These are phyloP conservation scores for Leccinum broughii DNA, from an alignment of 768 basidiomycete genomes.

Conservation along the genomic window DNA sequence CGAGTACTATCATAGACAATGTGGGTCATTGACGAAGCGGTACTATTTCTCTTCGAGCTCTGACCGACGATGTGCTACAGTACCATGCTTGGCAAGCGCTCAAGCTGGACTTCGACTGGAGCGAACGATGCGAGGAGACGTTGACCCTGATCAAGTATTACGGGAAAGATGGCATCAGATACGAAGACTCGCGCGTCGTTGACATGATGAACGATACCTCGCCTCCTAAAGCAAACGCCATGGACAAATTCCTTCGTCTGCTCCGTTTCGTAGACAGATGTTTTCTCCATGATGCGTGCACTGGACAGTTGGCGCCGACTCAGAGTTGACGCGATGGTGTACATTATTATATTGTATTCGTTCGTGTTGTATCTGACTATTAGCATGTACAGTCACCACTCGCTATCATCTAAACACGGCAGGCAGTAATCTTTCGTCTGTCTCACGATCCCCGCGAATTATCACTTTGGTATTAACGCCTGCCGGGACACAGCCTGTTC, in stretches of 20 bases:
- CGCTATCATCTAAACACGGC: constrained; percentile 16
- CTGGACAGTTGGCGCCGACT: background rate
- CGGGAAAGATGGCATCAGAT: constrained; percentile 52
- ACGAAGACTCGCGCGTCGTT: constrained; percentile 49
- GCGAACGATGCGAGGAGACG: constrained; percentile 50
- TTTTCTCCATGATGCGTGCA: constrained; percentile 32
- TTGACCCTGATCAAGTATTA: constrained; percentile 53
- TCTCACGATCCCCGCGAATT: constrained; percentile 47
- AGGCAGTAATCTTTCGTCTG: constrained; percentile 36
- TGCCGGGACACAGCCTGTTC: constrained; percentile 67
- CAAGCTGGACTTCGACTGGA: constrained; percentile 43
- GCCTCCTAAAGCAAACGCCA: constrained; percentile 45
- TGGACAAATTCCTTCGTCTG: constrained; percentile 47
- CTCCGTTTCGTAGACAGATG: constrained; percentile 49
- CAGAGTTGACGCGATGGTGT: constrained; percentile 6
- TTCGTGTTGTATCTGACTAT: background rate
- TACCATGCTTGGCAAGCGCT: constrained; percentile 56
- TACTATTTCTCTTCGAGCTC: background rate
- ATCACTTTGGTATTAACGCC: constrained; percentile 70
- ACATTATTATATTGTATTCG: constrained; percentile 3
- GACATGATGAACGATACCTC: constrained; percentile 51
- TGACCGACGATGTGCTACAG: constrained; percentile 15
- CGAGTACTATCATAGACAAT: constrained; percentile 42
- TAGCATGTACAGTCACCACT: too few relatives aligned
- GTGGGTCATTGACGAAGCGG: constrained; percentile 30